Base-by-base conservation (phyloP, 2,329 filamentous ascomycete genomes). In the Clonostachys solani region DNA sequence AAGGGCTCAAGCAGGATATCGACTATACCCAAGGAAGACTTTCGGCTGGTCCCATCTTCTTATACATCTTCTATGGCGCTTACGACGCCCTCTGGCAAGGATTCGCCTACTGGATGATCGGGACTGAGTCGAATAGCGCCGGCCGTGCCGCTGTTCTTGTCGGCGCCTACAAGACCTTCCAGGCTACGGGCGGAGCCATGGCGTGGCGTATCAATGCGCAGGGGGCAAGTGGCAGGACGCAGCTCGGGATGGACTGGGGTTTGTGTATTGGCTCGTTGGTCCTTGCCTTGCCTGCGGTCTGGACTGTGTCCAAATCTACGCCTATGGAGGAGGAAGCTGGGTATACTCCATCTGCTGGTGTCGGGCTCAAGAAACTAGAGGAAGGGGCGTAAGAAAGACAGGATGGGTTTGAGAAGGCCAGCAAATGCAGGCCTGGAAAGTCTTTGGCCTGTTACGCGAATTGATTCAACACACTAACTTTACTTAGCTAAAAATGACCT, bases 61-160 rank as follows among this genome's bases (percentile, higher is more conserved):
- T 87, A 13, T 87, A 86, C 68, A 82, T 87, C 60, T 86, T 85
- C 65, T 87, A 86, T 59, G 84, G 84, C 38, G 75, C 80, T 51
- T 85, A 82, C 57, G 84, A 87, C 59, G 81, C 83, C 2, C 71
- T 82, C 16, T 87, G 81, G 81, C 83, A 87, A 61, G 80, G 77
- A 3, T 77, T 70, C 52, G 78, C 81, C 45, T 85, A 86, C 68
- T 86, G 81, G 81, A 57, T 74, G n/a, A 70, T 75, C 46, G 71
- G 72, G 12, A 67, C 72, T 2, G 62, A 65, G 49, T 71, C 66
- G 18, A 72, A 75, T 55, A 68, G 61, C 15, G 60, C 70, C 0
- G 63, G 60, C 1, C 56, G 64, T 10, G 63, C 68, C 1, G 72
- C 73, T 15, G 61, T 74, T 12, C 58, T 74, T 19, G 72, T 74